phyloP scores from a whole-genome alignment of 1,284 basidiomycete species.

The Boletus smithii region DNA sequence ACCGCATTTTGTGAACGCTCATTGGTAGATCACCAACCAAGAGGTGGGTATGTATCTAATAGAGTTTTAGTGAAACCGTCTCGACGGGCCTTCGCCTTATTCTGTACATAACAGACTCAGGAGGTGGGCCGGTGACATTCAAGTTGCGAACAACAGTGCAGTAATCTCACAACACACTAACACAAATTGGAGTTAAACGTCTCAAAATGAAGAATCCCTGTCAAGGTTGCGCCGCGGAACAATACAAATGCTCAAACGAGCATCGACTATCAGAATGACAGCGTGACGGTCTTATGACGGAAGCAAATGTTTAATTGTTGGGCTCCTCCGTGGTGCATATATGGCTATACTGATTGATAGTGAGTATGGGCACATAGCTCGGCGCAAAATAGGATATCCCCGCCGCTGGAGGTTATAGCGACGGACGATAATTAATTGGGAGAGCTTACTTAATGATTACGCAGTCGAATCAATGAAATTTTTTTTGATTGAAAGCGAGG shows the following conservation, averaged over 20 bases:
- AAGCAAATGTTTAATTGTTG: conserved; percentile 10
- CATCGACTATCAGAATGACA: no score
- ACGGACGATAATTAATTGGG: conserved; percentile 7
- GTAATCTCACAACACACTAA: conserved; percentile 3
- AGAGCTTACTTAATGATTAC: no score
- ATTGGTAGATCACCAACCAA: conserved; percentile 29
- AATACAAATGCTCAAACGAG: no score
- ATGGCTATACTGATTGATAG: no score
- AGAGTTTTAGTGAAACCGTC: conserved; percentile 34
- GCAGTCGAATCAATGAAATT: not conserved
- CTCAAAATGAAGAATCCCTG: conserved; percentile 1
- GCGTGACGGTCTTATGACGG: conserved; percentile 7
- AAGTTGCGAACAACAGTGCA: not conserved
- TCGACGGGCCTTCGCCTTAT: not conserved
- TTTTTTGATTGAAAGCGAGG: conserved; percentile 1
- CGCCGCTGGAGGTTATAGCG: not conserved
- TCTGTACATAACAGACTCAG: conserved; percentile 3
- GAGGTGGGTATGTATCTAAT: conserved; percentile 23
- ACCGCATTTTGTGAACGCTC: conserved; percentile 11
- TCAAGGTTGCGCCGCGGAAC: no score
- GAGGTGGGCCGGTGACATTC: not conserved
- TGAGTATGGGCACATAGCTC: no score
- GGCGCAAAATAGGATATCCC: no score
- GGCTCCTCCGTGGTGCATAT: not conserved
- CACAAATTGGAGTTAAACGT: conserved; percentile 5